Conservation (phyloP, 2,329 filamentous ascomycete genomes). For the Phialophora expanda region DNA sequence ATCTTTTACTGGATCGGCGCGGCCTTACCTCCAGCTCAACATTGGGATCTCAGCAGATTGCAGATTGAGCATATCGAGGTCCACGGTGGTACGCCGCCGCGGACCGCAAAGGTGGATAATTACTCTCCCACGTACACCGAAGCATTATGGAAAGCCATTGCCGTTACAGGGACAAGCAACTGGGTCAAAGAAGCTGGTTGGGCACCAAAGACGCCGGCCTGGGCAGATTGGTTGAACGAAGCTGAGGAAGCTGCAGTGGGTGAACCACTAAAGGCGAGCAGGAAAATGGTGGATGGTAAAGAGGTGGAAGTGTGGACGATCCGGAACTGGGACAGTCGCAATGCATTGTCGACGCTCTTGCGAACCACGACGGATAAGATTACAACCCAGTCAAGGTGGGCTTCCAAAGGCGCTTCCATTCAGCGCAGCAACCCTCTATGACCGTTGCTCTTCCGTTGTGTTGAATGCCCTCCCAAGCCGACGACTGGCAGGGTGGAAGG, state of each 20-base stretch:
- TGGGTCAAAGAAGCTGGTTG: conserved; percentile 52
- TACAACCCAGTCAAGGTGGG: conserved; percentile 7
- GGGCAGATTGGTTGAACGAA: conserved; percentile 50
- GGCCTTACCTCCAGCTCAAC: conserved; percentile 52
- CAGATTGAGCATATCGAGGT: conserved; percentile 42
- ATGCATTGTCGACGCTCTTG: conserved; percentile 37
- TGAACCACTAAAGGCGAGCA: conserved; percentile 33
- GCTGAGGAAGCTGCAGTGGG: conserved; percentile 42
- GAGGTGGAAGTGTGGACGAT: conserved; percentile 39
- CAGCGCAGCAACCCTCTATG: not conserved
- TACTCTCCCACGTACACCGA: conserved; percentile 50
- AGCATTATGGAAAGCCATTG: conserved; percentile 57
- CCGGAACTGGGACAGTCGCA: conserved; percentile 39
- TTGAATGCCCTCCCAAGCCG: not conserved
- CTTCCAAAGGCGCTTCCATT: not conserved
- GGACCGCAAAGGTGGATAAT: conserved; percentile 42
- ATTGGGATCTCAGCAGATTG: conserved; percentile 57
- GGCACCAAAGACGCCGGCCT: conserved; percentile 50
- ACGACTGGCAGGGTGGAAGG: not conserved
- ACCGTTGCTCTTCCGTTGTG: not conserved
- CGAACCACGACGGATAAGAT: conserved; percentile 36
- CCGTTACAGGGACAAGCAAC: conserved; percentile 50
- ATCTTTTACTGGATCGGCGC: conserved; percentile 59
- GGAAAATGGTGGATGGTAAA: conserved; percentile 28
- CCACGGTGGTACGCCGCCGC: conserved; percentile 36